Conservation (phyloP, 208 protist species). For the Lotmaria passim region DNA sequence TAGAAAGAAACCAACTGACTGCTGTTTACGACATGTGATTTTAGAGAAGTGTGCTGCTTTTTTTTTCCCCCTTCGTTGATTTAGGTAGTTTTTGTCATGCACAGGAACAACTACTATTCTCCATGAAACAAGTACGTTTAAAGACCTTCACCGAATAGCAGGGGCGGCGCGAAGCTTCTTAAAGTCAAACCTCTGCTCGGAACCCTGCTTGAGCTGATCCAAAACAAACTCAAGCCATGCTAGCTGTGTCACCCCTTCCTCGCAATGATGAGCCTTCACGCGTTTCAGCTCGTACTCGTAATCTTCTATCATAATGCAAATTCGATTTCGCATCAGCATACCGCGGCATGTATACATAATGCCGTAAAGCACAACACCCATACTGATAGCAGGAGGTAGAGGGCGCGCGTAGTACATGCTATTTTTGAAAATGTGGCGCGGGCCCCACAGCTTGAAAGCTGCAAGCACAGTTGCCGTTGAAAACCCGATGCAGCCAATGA, state of each 20-base stretch:
- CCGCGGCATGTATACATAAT: constrained; percentile 85
- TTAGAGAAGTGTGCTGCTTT: too few relatives aligned
- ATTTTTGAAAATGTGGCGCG: constrained; percentile 91
- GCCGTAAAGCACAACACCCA: constrained; percentile 86
- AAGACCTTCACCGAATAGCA: constrained; percentile 27
- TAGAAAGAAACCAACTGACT: too few relatives aligned
- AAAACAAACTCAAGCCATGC: constrained; percentile 91
- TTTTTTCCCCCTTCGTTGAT: too few relatives aligned
- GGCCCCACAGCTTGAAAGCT: constrained; percentile 85
- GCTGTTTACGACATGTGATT: too few relatives aligned
- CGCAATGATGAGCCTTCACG: constrained; percentile 89
- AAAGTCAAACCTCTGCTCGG: constrained; percentile 85
- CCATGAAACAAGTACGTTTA: too few relatives aligned
- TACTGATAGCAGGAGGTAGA: constrained; percentile 85
- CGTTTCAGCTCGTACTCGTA: constrained; percentile 93
- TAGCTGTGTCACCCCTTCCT: constrained; percentile 85
- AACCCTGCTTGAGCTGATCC: constrained; percentile 84
- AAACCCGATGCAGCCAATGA: constrained; percentile 72
- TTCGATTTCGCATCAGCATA: constrained; percentile 88
- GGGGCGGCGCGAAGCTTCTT: constrained; percentile 67
- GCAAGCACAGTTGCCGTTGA: constrained; percentile 65
- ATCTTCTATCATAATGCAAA: constrained; percentile 91
- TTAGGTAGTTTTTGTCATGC: too few relatives aligned
- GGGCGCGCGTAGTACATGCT: constrained; percentile 88
- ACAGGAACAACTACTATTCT: neutral